Evolutionary conservation across 257 asterid genomes (phyloP).

Genomic region (Osmanthus fragrans): DNA sequence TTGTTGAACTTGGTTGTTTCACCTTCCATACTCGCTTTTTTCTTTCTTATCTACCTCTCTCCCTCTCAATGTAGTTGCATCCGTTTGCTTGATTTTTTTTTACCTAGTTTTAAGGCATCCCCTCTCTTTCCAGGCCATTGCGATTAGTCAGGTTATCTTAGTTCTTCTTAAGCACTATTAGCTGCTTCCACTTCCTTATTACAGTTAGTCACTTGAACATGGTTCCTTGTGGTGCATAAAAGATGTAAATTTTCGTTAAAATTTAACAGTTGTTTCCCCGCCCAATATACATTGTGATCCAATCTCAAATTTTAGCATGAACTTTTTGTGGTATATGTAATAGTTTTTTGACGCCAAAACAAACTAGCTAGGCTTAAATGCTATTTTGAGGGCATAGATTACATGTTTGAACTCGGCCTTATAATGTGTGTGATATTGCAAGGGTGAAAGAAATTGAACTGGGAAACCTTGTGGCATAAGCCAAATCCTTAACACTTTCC

Average conservation of each 20-base stretch:
- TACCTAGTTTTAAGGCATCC: background rate
- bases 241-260: too few relatives aligned
- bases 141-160: background rate
- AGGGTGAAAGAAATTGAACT: conserved; percentile 6
- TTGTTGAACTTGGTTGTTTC: too few relatives aligned
- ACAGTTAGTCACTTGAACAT: background rate
- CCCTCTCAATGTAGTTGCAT: background rate
- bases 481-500: conserved; percentile 13
- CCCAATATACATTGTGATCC: background rate
- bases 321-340: background rate
- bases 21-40: too few relatives aligned
- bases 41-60: background rate
- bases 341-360: conserved; percentile 11
- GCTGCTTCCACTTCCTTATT: background rate
- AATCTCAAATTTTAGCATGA: background rate
- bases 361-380: background rate
- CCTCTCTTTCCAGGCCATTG: background rate
- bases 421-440: background rate
- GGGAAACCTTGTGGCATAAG: conserved; percentile 13
- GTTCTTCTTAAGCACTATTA: background rate
- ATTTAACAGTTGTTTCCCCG: too few relatives aligned
- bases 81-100: background rate
- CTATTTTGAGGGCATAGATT: background rate
- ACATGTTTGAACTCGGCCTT: background rate
- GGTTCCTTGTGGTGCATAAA: conserved; percentile 13